These are phyloP conservation scores for Trichoderma sp. DNA, from an alignment of 2,329 filamentous ascomycete genomes.

Conservation along the genomic window DNA sequence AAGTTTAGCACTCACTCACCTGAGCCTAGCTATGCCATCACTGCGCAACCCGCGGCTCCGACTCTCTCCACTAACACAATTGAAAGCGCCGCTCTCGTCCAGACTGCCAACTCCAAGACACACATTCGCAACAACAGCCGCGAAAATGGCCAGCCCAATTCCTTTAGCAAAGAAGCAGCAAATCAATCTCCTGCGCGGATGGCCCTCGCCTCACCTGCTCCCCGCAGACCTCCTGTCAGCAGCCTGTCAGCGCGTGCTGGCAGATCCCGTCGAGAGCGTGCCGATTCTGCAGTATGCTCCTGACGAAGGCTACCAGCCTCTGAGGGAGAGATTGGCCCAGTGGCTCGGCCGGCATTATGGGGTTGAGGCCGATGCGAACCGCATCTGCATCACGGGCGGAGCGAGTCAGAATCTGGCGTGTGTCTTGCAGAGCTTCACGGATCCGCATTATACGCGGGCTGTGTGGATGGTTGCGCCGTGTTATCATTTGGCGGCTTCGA, in stretches of 20 bases:
- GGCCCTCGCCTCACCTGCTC: constrained; percentile 65
- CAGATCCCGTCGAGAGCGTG: constrained; percentile 57
- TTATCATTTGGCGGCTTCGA: constrained; percentile 82
- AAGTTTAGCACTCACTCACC: not conserved
- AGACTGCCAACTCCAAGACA: not conserved
- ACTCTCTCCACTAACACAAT: not conserved
- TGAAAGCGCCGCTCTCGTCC: not conserved
- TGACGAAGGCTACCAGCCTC: constrained; percentile 70
- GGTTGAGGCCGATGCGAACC: constrained; percentile 46
- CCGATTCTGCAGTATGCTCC: constrained; percentile 78
- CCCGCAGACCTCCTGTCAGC: constrained; percentile 62
- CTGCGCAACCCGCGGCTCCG: not conserved
- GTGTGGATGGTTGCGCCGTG: constrained; percentile 82
- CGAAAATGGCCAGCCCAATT: not conserved
- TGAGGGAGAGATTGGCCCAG: constrained; percentile 66
- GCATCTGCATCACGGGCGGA: constrained; percentile 81
- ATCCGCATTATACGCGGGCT: constrained; percentile 71
- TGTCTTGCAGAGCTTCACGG: constrained; percentile 76
- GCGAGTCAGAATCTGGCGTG: constrained; percentile 81
- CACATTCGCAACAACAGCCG: not conserved
- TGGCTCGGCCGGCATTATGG: constrained; percentile 70
- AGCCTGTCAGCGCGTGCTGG: constrained; percentile 63
- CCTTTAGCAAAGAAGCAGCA: constrained; percentile 29
- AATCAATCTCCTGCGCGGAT: constrained; percentile 69
- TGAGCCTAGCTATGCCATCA: not conserved